Conservation (phyloP, 2,329 filamentous ascomycete species). For the Furcasterigmium furcatum region DNA sequence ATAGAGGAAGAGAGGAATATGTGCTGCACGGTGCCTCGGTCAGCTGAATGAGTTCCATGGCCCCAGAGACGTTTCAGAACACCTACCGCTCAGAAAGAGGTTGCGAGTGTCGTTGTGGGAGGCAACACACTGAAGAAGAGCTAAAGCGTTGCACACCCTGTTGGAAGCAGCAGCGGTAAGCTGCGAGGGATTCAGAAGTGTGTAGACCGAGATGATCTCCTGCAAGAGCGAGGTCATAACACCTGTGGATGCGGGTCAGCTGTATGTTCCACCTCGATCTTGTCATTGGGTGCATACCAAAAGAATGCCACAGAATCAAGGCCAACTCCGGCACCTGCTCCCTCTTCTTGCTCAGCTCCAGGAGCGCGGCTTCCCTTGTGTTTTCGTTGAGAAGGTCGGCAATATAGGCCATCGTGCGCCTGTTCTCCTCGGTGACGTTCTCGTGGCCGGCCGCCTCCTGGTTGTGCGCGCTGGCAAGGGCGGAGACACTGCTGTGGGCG, state of each 20-base stretch:
- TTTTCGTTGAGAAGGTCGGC: conserved; percentile 85
- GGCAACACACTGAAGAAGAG: conserved; percentile 92
- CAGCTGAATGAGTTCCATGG: background rate
- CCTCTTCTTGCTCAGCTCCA: conserved; percentile 97
- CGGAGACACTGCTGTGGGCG: conserved; percentile 52
- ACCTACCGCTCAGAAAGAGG: conserved; percentile 84
- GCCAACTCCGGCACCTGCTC: conserved; percentile 97
- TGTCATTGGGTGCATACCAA: conserved; percentile 63
- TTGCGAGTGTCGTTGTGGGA: conserved; percentile 95
- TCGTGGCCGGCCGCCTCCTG: conserved; percentile 57
- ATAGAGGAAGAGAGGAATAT: conserved; percentile 96
- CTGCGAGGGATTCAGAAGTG: conserved; percentile 92
- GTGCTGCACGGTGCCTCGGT: conserved; percentile 54
- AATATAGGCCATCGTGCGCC: conserved; percentile 88
- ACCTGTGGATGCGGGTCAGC: conserved; percentile 48
- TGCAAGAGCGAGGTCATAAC: conserved; percentile 98
- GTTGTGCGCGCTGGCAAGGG: conserved; percentile 41
- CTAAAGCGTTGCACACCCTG: conserved; percentile 94
- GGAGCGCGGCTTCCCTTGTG: conserved; percentile 83
- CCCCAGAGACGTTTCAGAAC: background rate
- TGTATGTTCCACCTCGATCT: conserved; percentile 15
- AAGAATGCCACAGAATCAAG: conserved; percentile 96
- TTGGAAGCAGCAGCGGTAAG: conserved; percentile 97
- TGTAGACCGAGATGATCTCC: conserved; percentile 99
- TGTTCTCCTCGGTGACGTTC: conserved; percentile 82